phyloP scores from a whole-genome alignment of 441 rosid species.

The Biscutella laevigata region DNA sequence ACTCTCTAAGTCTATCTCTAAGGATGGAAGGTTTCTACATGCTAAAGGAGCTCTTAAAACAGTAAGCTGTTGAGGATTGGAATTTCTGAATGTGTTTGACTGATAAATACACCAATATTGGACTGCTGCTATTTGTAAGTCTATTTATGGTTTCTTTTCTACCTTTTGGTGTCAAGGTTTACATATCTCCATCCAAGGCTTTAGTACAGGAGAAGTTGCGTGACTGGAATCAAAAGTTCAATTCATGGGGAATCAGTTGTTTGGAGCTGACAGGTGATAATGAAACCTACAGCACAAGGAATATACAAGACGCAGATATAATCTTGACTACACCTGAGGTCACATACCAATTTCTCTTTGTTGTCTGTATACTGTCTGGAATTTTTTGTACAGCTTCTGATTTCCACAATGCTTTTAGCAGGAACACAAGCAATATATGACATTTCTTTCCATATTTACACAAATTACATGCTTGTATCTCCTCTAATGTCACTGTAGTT shows the following conservation, averaged over 20 bases:
- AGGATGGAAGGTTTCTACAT: conserved; percentile 56
- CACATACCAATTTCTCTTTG: conserved; percentile 10
- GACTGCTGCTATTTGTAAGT: conserved; percentile 4
- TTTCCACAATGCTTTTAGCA: neutral
- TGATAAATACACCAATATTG: neutral
- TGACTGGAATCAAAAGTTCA: conserved; percentile 84
- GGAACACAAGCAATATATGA: neutral
- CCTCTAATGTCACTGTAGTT: neutral
- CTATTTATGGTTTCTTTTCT: conserved; percentile 20
- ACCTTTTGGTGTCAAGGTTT: conserved; percentile 43
- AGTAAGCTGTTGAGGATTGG: conserved; percentile 33
- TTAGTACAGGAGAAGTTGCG: conserved; percentile 94
- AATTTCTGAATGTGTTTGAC: neutral
- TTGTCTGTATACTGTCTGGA: neutral
- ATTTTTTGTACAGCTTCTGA: neutral
- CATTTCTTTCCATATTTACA: neutral
- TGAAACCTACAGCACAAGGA: conserved; percentile 61
- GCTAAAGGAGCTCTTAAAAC: conserved; percentile 82
- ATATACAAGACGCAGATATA: conserved; percentile 84
- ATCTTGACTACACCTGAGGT: conserved; percentile 98
- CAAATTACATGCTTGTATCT: neutral
- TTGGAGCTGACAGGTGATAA: conserved; percentile 92
- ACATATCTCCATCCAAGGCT: conserved; percentile 94
- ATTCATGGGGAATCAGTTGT: conserved; percentile 73
- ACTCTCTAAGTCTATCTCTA: conserved; percentile 60